These are phyloP conservation scores for Cryphonectria parasitica DNA, from an alignment of 2,329 filamentous ascomycete genomes.

Conservation along the genomic window DNA sequence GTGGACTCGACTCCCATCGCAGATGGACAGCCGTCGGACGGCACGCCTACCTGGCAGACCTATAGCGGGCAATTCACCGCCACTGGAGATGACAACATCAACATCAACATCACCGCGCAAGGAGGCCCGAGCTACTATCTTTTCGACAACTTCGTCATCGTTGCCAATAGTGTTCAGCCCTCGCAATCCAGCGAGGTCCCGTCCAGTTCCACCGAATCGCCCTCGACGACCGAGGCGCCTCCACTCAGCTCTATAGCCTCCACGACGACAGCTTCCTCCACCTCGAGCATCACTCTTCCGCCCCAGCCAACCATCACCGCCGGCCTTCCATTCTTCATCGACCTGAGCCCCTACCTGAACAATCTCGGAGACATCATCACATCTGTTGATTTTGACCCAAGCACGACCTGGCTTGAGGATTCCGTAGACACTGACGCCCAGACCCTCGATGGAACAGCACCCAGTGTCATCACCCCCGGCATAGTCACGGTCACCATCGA, in stretches of 20 bases:
- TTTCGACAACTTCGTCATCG: neutral
- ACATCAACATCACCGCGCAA: neutral
- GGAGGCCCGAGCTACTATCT: neutral
- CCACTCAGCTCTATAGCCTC: neutral
- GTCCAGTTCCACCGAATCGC: neutral
- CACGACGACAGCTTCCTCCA: neutral
- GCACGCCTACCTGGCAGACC: neutral
- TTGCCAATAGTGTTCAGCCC: neutral
- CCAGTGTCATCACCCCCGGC: neutral
- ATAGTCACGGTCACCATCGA: neutral
- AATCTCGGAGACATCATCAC: neutral
- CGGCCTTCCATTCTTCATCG: neutral
- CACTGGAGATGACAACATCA: neutral
- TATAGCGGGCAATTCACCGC: neutral
- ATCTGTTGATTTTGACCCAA: neutral
- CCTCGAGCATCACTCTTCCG: neutral
- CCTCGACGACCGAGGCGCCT: neutral
- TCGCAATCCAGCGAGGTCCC: neutral
- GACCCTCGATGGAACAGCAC: neutral
- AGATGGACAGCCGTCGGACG: neutral
- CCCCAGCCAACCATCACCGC: conserved; percentile 1
- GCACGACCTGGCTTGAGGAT: neutral
- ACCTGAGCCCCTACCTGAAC: neutral
- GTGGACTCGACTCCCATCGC: neutral
- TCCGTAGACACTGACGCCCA: neutral